Evolutionary conservation across 2,329 filamentous ascomycete genomes (phyloP), one percentile per base, ranked within the genome.

Genomic region (Hymenoscyphus repandus): DNA sequence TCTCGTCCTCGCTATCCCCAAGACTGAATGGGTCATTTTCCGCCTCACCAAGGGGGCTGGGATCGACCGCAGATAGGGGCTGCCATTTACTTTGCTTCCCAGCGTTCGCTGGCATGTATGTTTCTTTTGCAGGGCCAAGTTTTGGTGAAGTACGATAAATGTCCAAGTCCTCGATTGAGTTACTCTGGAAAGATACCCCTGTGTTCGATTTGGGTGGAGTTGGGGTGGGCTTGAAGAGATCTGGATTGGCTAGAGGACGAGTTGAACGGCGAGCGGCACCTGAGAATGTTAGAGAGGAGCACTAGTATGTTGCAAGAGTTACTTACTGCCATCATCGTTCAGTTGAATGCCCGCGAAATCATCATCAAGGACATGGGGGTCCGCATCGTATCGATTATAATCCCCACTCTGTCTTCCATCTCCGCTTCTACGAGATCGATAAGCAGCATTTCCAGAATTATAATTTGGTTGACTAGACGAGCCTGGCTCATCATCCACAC

Each of bases 1-100:
- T 86, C 69, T 99, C 93, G 59, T 96, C 91, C 60, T 97, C 92
- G 64, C 90, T 95, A 62, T 97, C 92, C 5, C 93, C 93, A 12
- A 99, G 78, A 64, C 90, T 96, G 72, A 99, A 99, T 0, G 93
- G 93, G 65, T 99, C 93, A 62, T 96, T 92, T 60, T 97, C 90
- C 15, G 80, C 78, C 61, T 97, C 90, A 17, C 80, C 79, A 55
- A 96, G 86, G 12, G 92, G 91, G 56, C 81, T 85, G 1, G 91
- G 90, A 57, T 95, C 88, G 12, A 96, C 83, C 0, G 85, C 79
- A 11, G 91, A 90, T 61, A 99, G 74, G 9, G 93, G 92, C 69
- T 99, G 92, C 93, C 93, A 99, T 73, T 99, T 99, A 78, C 91
- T 96, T 41, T 80, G 71, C 72, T 90, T 93, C 58, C 73, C 70